Evolutionary conservation across 2,329 filamentous ascomycete genomes (phyloP), one percentile per base, ranked within the genome.

Genomic region (Taxawa tesnikishii): DNA sequence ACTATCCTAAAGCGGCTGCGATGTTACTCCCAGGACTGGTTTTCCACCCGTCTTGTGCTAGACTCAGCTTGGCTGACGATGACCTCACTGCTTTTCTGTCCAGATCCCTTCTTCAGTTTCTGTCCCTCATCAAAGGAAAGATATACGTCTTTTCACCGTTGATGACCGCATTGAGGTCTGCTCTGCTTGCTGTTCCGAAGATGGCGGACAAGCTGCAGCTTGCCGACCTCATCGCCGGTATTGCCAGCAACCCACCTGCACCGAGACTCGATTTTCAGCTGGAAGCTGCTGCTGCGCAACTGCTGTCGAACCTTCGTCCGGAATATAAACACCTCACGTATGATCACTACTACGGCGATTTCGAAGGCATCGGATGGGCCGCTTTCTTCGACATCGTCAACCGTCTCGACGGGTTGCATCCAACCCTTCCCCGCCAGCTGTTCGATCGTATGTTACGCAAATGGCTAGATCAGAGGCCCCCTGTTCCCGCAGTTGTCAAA

Each of bases 301-400:
- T 55, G 3, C 31, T 55, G 3, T 50, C 55, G 26, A 32, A 35
- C 12, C 43, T 53, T 15, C 34, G 49, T 13, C 44, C 52, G 2
- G 48, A 50, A 19, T 43, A 55, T 11, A 31, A 27, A 5, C 33
- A 33, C 9, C 39, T 47, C 17, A 49, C 46, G 5, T 63, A 62
- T 37, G 43, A 49, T 3, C 54, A 51, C 4, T 67, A 65, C 39
- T 67, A 63, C 28, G 62, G 62, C 3, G 39, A 50, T 13, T 51
- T 55, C 6, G 58, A 63, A 34, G 55, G 54, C 40, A 41, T 55
- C 26, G 63, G 60, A 3, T 60, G 61, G 34, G 62, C 63, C 5
- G 55, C 55, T 8, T 46, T 64, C 7, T 50, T 67, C 16, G 63
- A 67, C 38, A 40, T 67, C 2, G 36, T 63, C 3, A 58, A 53